Evolutionary conservation across 352 stramenopile species (phyloP).

Genomic region (Phytophthora sojae): DNA sequence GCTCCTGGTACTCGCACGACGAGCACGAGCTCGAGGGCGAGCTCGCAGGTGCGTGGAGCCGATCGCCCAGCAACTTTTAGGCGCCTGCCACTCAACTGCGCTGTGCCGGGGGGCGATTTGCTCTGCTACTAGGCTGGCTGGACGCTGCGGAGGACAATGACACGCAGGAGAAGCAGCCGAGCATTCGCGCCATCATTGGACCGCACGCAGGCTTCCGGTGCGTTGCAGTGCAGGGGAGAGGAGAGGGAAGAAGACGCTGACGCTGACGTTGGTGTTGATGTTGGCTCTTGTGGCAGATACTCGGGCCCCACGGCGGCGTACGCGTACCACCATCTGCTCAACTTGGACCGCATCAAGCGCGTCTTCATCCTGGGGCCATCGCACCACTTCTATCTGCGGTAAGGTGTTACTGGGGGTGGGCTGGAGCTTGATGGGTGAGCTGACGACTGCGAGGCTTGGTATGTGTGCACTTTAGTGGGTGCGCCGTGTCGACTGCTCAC

Average conservation of each 20-base stretch:
- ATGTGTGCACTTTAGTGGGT: conserved; percentile 50
- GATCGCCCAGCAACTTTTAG: not conserved
- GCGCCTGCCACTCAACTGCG: not conserved
- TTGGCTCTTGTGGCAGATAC: conserved; percentile 70
- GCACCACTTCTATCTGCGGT: conserved; percentile 96
- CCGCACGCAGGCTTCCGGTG: conserved; percentile 89
- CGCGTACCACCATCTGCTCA: conserved; percentile 91
- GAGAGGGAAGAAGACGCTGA: not conserved
- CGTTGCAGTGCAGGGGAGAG: not conserved
- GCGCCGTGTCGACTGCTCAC: conserved; percentile 83
- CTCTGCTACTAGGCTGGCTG: conserved; percentile 58
- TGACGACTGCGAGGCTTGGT: not conserved
- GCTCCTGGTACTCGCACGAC: conserved; percentile 87
- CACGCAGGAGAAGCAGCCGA: conserved; percentile 42
- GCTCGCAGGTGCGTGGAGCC: conserved; percentile 49
- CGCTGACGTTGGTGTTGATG: not conserved
- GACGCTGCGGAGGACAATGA: conserved; percentile 43
- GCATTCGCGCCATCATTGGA: conserved; percentile 84
- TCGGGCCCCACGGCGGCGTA: conserved; percentile 94
- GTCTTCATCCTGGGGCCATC: conserved; percentile 96
- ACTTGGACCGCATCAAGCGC: conserved; percentile 73
- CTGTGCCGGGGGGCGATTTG: not conserved
- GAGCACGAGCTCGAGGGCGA: conserved; percentile 64
- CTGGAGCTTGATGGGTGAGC: conserved; percentile 7
- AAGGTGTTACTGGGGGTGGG: conserved; percentile 29